Evolutionary conservation across 805 yeast genomes (phyloP), one percentile per base, ranked within the genome.

Genomic region (Schwanniomyces yamadae): DNA sequence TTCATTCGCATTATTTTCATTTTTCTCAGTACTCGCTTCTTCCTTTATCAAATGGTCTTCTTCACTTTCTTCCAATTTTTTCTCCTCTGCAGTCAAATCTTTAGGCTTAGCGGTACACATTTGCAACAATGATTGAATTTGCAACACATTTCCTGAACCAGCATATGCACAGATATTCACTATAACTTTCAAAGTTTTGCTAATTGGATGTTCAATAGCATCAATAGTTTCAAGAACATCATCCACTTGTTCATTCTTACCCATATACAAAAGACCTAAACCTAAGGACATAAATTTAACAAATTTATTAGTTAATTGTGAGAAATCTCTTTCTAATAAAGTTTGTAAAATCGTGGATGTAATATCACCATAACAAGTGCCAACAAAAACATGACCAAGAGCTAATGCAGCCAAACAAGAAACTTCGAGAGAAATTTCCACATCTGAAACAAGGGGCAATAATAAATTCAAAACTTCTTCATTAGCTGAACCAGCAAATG

Each of bases 81-180:
- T 81, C 6, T 78, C 84, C 13, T 73, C 80, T 0, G 74, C 80
- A 9, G 69, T 69, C 13, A 69, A 69, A 31, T 78, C 84, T 37
- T 66, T 65, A 28, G 81, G 78, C 48, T 78, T 78, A n/a, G 81
- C 80, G 5, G 95, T 84, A 55, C 93, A 78, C 75, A 89, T 88
- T 52, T 88, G 95, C 52, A 91, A 75, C 54, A 93, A 72, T 24
- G 87, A 80, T 69, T 93, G 99, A 44, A 93, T 85, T 67, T 90
- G 93, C 44, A 93, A 75, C 21, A 93, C 99, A 58, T 93, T 93
- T 49, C 99, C 99, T 25, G 98, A 88, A 44, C 98, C 99, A 8
- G 96, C 95, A 66, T 84, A 90, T 4, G 98, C 95, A 67, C 97
- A 86, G 35, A 90, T 84, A 44, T 84, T 88, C 22, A 95, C 89